phyloP scores from a whole-genome alignment of 2,329 filamentous ascomycete genomes.

The Ophiosphaerella narmari region DNA sequence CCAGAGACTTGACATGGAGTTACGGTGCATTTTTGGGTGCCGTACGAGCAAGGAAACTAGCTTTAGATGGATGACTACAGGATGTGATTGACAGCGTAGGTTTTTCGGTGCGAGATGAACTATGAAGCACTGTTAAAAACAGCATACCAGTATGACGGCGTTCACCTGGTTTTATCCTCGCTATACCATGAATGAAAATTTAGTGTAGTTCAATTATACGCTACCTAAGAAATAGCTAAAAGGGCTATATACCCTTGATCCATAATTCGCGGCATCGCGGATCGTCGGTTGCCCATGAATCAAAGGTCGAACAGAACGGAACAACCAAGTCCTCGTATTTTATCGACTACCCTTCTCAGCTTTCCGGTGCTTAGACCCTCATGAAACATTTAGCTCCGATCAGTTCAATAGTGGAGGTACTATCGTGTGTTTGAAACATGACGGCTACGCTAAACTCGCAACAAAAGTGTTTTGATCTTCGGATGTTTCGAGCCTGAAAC shows the following conservation, averaged over 20 bases:
- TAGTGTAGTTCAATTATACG: too few relatives aligned
- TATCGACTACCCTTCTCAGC: too few relatives aligned
- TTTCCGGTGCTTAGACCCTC: too few relatives aligned
- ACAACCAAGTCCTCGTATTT: too few relatives aligned
- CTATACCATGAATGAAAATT: not conserved
- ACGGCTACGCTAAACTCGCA: not conserved
- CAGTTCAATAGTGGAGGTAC: slow-evolving; percentile 1
- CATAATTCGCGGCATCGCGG: too few relatives aligned
- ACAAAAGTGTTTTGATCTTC: not conserved
- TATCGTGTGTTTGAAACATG: slow-evolving; percentile 1
- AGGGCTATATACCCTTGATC: not conserved
- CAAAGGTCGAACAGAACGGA: too few relatives aligned
- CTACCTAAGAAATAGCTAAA: too few relatives aligned
- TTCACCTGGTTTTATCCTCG: not conserved
- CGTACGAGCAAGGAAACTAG: slow-evolving; percentile 38
- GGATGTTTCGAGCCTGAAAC: slow-evolving; percentile 3
- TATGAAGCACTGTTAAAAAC: slow-evolving; percentile 7
- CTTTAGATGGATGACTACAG: slow-evolving; percentile 9
- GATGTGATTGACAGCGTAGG: not conserved
- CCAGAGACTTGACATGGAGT: slow-evolving; percentile 52
- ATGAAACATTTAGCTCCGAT: not conserved
- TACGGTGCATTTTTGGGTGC: slow-evolving; percentile 51
- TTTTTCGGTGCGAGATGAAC: slow-evolving; percentile 5
- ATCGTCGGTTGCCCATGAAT: too few relatives aligned
- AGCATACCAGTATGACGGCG: not conserved